A percentile compares a stretch with the other conserved stretches of the same genome.
These are phyloP conservation scores for Saccharata proteae DNA, from an alignment of 2,329 filamentous ascomycete species.

Conservation along the genomic window DNA sequence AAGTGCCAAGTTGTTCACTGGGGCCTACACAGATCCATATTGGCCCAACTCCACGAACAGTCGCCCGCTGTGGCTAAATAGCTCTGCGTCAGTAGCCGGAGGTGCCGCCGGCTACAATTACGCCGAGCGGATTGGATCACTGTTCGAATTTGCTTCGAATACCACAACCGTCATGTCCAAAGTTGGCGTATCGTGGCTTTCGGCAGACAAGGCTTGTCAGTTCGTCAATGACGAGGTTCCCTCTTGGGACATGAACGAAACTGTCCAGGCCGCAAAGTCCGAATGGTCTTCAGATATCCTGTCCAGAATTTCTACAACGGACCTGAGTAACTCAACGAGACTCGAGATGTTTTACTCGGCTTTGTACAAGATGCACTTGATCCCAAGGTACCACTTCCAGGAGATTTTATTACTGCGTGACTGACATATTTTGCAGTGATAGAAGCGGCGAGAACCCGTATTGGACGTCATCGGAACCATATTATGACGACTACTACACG, in stretches of 20 bases:
- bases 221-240: constrained; percentile 33
- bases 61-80: constrained; percentile 18
- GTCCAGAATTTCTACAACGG: constrained; percentile 3
- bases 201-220: constrained; percentile 32
- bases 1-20: constrained; percentile 11
- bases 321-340: constrained; percentile 2
- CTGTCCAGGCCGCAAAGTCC: constrained; percentile 24
- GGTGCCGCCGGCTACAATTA: constrained; percentile 1
- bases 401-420: background rate
- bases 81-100: background rate
- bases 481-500: constrained; percentile 20
- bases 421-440: constrained; percentile 11
- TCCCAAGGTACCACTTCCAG: constrained; percentile 12
- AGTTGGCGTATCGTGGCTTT: constrained; percentile 41
- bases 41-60: constrained; percentile 10
- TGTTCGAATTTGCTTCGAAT: constrained; percentile 35
- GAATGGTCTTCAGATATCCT: constrained; percentile 39
- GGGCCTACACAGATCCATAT: constrained; percentile 13
- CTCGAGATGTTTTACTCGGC: constrained; percentile 19
- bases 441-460: constrained; percentile 17
- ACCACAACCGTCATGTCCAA: constrained; percentile 33
- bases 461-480: constrained; percentile 19
- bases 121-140: constrained; percentile 36
- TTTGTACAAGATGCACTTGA: constrained; percentile 22
- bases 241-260: constrained; percentile 26